Evolutionary conservation across 2,329 filamentous ascomycete species (phyloP).

Genomic region (Taxawa tesnikishii): DNA sequence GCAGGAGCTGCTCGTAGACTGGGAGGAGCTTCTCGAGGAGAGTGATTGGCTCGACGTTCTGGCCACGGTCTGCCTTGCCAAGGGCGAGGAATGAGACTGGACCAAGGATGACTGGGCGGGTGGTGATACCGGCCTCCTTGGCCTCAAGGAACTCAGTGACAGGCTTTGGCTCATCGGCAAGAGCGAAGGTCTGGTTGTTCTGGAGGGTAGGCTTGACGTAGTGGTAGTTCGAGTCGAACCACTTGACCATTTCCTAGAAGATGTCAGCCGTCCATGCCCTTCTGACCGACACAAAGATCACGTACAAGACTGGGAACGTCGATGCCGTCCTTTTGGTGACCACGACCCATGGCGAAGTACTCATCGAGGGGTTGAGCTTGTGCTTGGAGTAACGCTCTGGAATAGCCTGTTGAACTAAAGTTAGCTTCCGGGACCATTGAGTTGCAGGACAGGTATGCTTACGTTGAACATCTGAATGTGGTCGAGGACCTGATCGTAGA

Average conservation of each 20-base stretch:
- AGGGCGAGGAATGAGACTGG: slow-evolving; percentile 96
- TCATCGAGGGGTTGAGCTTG: slow-evolving; percentile 80
- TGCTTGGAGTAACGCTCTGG: slow-evolving; percentile 90
- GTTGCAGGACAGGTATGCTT: slow-evolving; percentile 28
- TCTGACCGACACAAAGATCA: no score
- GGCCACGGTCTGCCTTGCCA: slow-evolving; percentile 91
- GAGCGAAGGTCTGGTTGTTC: slow-evolving; percentile 93
- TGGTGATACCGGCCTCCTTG: slow-evolving; percentile 88
- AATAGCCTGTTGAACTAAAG: slow-evolving; percentile 47
- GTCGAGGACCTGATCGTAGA: slow-evolving; percentile 94
- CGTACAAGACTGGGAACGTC: slow-evolving; percentile 59
- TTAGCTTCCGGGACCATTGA: slow-evolving; percentile 1
- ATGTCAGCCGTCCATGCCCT: no score
- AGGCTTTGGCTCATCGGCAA: slow-evolving; percentile 78
- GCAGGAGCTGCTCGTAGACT: slow-evolving; percentile 84
- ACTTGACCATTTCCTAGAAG: slow-evolving; percentile 97
- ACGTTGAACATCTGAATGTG: slow-evolving; percentile 98
- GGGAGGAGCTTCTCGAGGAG: slow-evolving; percentile 88
- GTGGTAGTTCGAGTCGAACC: slow-evolving; percentile 99
- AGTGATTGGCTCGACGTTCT: slow-evolving; percentile 84
- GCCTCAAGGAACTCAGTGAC: slow-evolving; percentile 91
- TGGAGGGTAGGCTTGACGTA: slow-evolving; percentile 99
- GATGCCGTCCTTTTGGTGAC: slow-evolving; percentile 86
- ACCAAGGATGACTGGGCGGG: slow-evolving; percentile 87
- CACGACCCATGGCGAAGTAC: slow-evolving; percentile 99